Conservation (phyloP, 1,139 yeast species). For the Yamadazyma diddensiae region DNA sequence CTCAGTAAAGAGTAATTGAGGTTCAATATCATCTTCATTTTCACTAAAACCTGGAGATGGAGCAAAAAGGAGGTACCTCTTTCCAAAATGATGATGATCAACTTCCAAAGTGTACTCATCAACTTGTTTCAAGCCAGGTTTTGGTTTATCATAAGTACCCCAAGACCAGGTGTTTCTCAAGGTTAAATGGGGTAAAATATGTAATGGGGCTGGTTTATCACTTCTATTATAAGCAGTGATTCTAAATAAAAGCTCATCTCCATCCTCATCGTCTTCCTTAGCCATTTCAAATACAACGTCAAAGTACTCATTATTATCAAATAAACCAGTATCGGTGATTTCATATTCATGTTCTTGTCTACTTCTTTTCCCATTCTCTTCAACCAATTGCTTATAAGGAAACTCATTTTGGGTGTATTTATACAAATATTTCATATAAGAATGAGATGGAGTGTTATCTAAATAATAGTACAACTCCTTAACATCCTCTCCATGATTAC, state of each 20-base stretch:
- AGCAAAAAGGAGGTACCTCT: slow-evolving; percentile 69
- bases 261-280: slow-evolving; percentile 81
- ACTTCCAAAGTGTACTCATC: slow-evolving; percentile 53
- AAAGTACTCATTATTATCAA: slow-evolving; percentile 78
- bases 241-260: slow-evolving; percentile 82
- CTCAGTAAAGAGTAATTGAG: slow-evolving; percentile 77
- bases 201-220: slow-evolving; percentile 80
- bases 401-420: slow-evolving; percentile 85
- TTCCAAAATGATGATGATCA: slow-evolving; percentile 71
- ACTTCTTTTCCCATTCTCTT: slow-evolving; percentile 63
- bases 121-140: slow-evolving; percentile 50
- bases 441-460: slow-evolving; percentile 91
- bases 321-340: slow-evolving; percentile 70
- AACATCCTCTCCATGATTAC: slow-evolving; percentile 96
- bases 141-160: slow-evolving; percentile 60
- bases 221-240: slow-evolving; percentile 90
- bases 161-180: slow-evolving; percentile 94
- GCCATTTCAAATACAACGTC: slow-evolving; percentile 93
- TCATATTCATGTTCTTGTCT: slow-evolving; percentile 71
- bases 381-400: slow-evolving; percentile 77
- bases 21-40: slow-evolving; percentile 65
- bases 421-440: slow-evolving; percentile 89
- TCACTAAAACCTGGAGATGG: slow-evolving; percentile 81
- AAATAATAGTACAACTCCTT: slow-evolving; percentile 79
- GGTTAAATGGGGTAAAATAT: slow-evolving; percentile 79